A percentile compares a stretch with the other conserved stretches of the same genome.
phyloP scores from a whole-genome alignment of 179 eudicot genomes.

The Nepenthes alata region DNA sequence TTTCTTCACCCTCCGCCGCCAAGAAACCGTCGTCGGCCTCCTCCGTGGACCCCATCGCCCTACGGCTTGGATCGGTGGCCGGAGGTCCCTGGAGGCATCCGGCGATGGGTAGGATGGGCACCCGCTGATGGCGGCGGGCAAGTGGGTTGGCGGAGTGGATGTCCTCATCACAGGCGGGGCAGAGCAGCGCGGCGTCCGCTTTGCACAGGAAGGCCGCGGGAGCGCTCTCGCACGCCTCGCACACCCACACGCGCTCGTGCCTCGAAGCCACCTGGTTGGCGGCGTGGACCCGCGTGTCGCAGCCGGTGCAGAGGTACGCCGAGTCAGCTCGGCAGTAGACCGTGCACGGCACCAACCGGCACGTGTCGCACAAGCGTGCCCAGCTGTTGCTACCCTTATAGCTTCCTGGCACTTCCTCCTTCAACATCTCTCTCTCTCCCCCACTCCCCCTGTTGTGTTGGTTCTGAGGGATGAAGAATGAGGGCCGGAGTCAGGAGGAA shows the following conservation, averaged over 20 bases:
- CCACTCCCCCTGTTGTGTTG: neutral
- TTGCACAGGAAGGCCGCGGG: slow-evolving; percentile 67
- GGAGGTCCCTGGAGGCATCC: slow-evolving; percentile 20
- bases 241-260: slow-evolving; percentile 52
- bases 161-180: slow-evolving; percentile 44
- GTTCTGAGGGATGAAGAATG: neutral
- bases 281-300: slow-evolving; percentile 32
- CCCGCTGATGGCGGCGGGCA: slow-evolving; percentile 55
- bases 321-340: slow-evolving; percentile 37
- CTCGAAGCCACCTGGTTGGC: slow-evolving; percentile 30
- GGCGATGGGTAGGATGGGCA: slow-evolving; percentile 35
- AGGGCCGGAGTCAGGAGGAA: neutral
- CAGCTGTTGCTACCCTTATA: slow-evolving; percentile 16
- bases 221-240: slow-evolving; percentile 56
- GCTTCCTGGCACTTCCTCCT: slow-evolving; percentile 15
- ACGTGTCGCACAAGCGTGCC: slow-evolving; percentile 37
- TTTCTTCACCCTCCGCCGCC: slow-evolving; percentile 15
- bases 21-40: slow-evolving; percentile 13
- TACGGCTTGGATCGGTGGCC: slow-evolving; percentile 8
- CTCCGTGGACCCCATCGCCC: slow-evolving; percentile 2
- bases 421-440: slow-evolving; percentile 24
- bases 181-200: slow-evolving; percentile 66
- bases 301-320: slow-evolving; percentile 32
- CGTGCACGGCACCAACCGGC: slow-evolving; percentile 22
- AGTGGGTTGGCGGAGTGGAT: slow-evolving; percentile 64